These are phyloP conservation scores for Craterostigma plantagineum DNA, from an alignment of 257 asterid species.

Conservation along the genomic window DNA sequence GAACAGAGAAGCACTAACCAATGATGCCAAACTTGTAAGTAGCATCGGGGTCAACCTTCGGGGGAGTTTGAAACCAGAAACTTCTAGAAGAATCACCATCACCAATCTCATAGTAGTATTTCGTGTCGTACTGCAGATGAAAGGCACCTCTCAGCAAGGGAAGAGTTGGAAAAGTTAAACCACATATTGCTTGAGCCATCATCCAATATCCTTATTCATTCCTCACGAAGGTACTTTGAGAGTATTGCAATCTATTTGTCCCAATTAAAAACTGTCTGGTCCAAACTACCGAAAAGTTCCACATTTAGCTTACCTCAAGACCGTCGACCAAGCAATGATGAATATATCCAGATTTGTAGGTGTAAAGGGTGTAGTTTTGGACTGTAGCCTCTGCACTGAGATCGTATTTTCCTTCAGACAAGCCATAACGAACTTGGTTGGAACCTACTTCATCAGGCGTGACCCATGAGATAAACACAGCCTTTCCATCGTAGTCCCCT, in stretches of 20 bases:
- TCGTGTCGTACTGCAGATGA: slow-evolving; percentile 33
- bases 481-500: slow-evolving; percentile 57
- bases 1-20: slow-evolving; percentile 13
- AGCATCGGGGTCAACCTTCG: slow-evolving; percentile 47
- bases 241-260: neutral
- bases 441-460: slow-evolving; percentile 44
- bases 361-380: slow-evolving; percentile 29
- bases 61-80: slow-evolving; percentile 51
- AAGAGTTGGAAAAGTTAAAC: too few relatives aligned
- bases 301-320: slow-evolving; percentile 30
- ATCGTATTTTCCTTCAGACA: slow-evolving; percentile 26
- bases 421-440: slow-evolving; percentile 12
- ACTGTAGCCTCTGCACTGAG: slow-evolving; percentile 12
- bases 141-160: neutral
- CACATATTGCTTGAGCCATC: too few relatives aligned
- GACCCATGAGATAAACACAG: slow-evolving; percentile 47
- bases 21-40: slow-evolving; percentile 55
- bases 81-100: slow-evolving; percentile 15
- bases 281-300: too few relatives aligned
- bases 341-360: slow-evolving; percentile 49
- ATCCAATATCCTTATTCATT: too few relatives aligned
- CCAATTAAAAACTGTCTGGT: neutral
- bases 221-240: neutral
- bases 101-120: slow-evolving; percentile 45
- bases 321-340: slow-evolving; percentile 42